phyloP scores from a whole-genome alignment of 306 rosid genomes.

The Datisca glomerata region DNA sequence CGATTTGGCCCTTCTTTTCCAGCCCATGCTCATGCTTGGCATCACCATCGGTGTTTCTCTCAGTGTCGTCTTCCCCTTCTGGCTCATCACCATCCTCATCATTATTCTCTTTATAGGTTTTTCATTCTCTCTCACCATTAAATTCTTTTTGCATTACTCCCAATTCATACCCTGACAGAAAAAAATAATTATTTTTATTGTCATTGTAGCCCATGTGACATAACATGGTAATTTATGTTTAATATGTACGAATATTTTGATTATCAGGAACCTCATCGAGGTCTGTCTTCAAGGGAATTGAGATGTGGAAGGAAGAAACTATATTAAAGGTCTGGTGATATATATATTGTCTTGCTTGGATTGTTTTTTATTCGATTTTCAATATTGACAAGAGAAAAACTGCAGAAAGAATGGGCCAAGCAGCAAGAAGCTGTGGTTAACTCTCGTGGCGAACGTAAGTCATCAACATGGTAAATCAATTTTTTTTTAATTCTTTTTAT shows the following conservation, averaged over 20 bases:
- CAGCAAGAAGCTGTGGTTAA: constrained; percentile 17
- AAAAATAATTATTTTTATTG: not conserved
- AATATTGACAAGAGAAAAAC: not conserved
- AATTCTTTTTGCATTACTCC: not conserved
- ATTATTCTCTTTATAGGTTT: constrained; percentile 70
- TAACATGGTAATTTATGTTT: no score
- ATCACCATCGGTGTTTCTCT: constrained; percentile 80
- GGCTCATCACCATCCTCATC: constrained; percentile 87
- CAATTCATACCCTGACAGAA: not conserved
- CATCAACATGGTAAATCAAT: not conserved
- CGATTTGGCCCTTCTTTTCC: constrained; percentile 77
- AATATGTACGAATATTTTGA: no score
- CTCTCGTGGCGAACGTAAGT: constrained; percentile 44
- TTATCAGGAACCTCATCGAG: constrained; percentile 69
- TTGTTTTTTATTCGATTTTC: not conserved
- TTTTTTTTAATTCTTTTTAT: not conserved
- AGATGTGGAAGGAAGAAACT: constrained; percentile 81
- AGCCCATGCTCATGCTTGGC: constrained; percentile 94
- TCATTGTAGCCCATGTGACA: no score
- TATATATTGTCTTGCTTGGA: not conserved
- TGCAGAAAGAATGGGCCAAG: constrained; percentile 45
- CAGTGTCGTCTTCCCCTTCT: constrained; percentile 88
- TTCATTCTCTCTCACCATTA: not conserved
- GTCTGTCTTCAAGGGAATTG: constrained; percentile 54
- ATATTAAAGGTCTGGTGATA: constrained; percentile 36